Evolutionary conservation across 495 filamentous ascomycete species (phyloP).

Genomic region (Endocarpon pusillum): DNA sequence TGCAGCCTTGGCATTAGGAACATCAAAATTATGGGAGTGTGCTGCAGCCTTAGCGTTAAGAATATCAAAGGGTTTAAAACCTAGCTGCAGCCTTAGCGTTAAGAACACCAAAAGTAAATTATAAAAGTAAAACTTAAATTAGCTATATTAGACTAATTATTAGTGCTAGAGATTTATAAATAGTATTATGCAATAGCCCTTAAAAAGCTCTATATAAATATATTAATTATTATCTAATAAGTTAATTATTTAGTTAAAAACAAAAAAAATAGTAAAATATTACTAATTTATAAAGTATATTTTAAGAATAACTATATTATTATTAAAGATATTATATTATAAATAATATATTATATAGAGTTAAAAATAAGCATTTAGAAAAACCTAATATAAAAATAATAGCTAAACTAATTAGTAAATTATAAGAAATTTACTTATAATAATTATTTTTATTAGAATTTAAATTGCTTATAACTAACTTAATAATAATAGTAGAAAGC

Average conservation of each 20-base stretch:
- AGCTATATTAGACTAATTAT: not conserved
- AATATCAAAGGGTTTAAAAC: not conserved
- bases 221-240: not conserved
- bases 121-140: no score
- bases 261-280: not conserved
- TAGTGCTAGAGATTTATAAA: not conserved
- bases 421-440: no score
- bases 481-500: no score
- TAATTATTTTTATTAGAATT: no score
- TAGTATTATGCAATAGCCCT: not conserved
- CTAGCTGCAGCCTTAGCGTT: not conserved
- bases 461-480: no score
- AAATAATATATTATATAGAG: no score
- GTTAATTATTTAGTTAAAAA: not conserved
- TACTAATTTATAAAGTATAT: not conserved
- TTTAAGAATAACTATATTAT: not conserved
- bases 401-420: no score
- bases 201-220: not conserved
- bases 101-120: no score
- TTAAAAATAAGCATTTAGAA: no score
- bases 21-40: no score
- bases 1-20: not conserved
- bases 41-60: not conserved
- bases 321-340: not conserved
- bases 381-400: no score